These are phyloP conservation scores for Calycina marina DNA, from an alignment of 2,329 filamentous ascomycete genomes.

Conservation along the genomic window DNA sequence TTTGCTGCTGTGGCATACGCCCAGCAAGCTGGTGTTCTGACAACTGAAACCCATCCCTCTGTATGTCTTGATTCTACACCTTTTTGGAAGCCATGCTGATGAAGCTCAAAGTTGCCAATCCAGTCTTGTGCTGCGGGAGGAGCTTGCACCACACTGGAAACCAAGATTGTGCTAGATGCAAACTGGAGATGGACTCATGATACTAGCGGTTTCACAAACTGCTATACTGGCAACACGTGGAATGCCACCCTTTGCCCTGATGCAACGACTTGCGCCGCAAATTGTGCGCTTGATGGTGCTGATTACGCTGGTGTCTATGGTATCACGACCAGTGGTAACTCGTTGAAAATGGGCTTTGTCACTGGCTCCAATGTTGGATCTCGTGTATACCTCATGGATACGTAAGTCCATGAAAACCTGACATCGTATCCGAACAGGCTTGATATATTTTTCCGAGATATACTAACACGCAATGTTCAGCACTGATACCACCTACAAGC, in stretches of 20 bases:
- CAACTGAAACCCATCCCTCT: too few relatives aligned
- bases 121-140: slow-evolving; percentile 33
- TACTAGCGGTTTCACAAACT: slow-evolving; percentile 26
- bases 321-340: slow-evolving; percentile 36
- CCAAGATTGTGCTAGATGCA: slow-evolving; percentile 36
- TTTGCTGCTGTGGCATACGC: too few relatives aligned
- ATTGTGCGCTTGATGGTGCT: slow-evolving; percentile 40
- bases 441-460: too few relatives aligned
- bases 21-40: too few relatives aligned
- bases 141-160: slow-evolving; percentile 30
- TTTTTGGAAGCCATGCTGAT: too few relatives aligned
- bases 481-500: too few relatives aligned
- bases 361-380: slow-evolving; percentile 34
- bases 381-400: slow-evolving; percentile 51
- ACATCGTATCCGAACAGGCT: too few relatives aligned
- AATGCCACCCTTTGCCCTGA: slow-evolving; percentile 28
- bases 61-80: too few relatives aligned
- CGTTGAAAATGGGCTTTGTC: slow-evolving; percentile 42
- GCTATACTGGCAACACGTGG: slow-evolving; percentile 30
- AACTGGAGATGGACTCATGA: slow-evolving; percentile 47
- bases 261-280: slow-evolving; percentile 29
- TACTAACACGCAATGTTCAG: too few relatives aligned
- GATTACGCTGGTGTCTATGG: slow-evolving; percentile 38
- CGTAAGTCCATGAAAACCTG: slow-evolving; percentile 33
- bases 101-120: too few relatives aligned